Percentiles rank a stretch among this genome's conserved stretches.
phyloP scores from a whole-genome alignment of 345 rosid genomes.

The Dipteronia dyeriana region DNA sequence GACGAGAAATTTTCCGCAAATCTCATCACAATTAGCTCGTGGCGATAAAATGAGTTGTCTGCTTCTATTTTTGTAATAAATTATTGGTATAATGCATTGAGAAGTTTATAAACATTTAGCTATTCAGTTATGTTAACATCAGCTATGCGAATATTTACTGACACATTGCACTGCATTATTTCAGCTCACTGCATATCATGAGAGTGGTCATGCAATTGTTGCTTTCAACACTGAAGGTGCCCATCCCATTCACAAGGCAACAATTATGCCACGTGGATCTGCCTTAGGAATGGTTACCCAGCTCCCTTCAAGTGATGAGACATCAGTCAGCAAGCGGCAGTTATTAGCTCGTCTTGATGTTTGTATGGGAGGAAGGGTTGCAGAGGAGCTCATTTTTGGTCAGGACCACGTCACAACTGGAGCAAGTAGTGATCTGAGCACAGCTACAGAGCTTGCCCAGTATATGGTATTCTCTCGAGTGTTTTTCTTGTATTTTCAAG shows the following conservation, averaged over 20 bases:
- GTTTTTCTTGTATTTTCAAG: background rate
- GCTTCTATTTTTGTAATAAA: slow-evolving; percentile 4
- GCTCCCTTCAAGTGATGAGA: slow-evolving; percentile 94
- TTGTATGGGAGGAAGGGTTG: slow-evolving; percentile 99
- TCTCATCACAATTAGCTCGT: background rate
- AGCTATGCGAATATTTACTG: slow-evolving; percentile 4
- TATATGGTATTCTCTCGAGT: slow-evolving; percentile 66
- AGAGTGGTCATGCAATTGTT: slow-evolving; percentile 97
- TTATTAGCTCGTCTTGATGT: slow-evolving; percentile 96
- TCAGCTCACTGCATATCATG: slow-evolving; percentile 98
- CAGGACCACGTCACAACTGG: slow-evolving; percentile 88
- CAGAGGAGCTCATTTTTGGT: slow-evolving; percentile 98
- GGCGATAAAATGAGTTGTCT: background rate
- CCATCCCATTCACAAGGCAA: slow-evolving; percentile 97
- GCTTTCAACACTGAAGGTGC: slow-evolving; percentile 92
- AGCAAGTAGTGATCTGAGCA: slow-evolving; percentile 90
- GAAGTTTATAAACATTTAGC: background rate
- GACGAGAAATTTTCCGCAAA: background rate
- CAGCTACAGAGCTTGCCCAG: slow-evolving; percentile 94
- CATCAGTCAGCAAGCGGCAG: slow-evolving; percentile 93
- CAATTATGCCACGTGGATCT: slow-evolving; percentile 98
- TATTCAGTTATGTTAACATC: slow-evolving; percentile 5
- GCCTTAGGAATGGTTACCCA: slow-evolving; percentile 99
- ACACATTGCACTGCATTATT: slow-evolving; percentile 15
- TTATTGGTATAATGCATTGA: background rate